Percentiles rank a stretch among this genome's conserved stretches.
These are phyloP conservation scores for Xylariaceae sp. DNA, from an alignment of 2,329 filamentous ascomycete species.

Conservation along the genomic window DNA sequence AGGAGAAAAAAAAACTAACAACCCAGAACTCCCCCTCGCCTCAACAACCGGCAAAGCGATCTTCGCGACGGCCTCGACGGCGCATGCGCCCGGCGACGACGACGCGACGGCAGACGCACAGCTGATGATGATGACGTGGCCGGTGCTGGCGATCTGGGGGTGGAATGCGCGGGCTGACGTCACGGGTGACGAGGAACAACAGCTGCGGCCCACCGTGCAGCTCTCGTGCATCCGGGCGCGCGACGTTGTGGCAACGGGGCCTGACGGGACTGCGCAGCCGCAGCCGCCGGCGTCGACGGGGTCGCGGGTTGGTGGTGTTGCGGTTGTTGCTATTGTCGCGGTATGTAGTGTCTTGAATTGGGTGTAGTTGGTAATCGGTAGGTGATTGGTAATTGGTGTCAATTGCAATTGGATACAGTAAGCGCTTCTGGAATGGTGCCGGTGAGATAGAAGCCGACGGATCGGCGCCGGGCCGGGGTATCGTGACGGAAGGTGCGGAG, in stretches of 20 bases:
- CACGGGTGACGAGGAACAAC: constrained; percentile 7
- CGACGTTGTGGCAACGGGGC: not conserved
- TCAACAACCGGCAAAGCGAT: constrained; percentile 25
- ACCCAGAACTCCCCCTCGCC: constrained; percentile 19
- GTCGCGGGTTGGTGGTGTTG: not conserved
- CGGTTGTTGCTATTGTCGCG: not conserved
- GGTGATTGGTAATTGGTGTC: no score
- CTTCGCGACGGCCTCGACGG: constrained; percentile 26
- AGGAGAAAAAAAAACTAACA: no score
- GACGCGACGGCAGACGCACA: constrained; percentile 14
- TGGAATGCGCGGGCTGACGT: constrained; percentile 27
- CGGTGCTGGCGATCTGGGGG: constrained; percentile 28
- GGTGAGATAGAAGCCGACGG: no score
- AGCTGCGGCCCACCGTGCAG: constrained; percentile 18
- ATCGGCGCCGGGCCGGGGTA: no score
- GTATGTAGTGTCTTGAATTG: not conserved
- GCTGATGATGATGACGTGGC: constrained; percentile 21
- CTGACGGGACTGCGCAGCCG: constrained; percentile 3
- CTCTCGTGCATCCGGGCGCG: constrained; percentile 24
- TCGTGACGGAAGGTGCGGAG: no score
- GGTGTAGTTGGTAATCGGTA: no score
- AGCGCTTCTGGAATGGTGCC: no score
- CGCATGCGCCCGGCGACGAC: constrained; percentile 21
- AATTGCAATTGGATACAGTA: no score
- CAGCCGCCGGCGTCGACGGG: not conserved